Evolutionary conservation across 495 filamentous ascomycete genomes (phyloP).

Genomic region (Jackrogersella minutella): DNA sequence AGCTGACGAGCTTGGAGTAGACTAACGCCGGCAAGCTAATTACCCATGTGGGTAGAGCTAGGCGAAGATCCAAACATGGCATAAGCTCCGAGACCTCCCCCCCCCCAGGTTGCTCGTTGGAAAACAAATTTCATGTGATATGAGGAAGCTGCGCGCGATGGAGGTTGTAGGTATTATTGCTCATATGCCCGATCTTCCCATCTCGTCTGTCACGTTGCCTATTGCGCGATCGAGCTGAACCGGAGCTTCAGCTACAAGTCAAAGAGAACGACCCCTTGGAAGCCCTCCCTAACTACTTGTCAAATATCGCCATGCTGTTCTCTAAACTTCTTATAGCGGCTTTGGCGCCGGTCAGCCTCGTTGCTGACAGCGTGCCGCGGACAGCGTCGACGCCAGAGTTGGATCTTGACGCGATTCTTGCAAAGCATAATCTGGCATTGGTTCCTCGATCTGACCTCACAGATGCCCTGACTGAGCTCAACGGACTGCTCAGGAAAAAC

Average conservation of each 20-base stretch:
- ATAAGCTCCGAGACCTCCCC: slow-evolving; percentile 30
- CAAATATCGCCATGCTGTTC: slow-evolving; percentile 40
- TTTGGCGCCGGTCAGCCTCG: slow-evolving; percentile 38
- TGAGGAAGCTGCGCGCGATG: slow-evolving; percentile 11
- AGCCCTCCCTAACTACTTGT: slow-evolving; percentile 8
- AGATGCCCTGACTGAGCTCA: slow-evolving; percentile 49
- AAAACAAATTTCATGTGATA: slow-evolving; percentile 29
- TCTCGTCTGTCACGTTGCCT: slow-evolving; percentile 11
- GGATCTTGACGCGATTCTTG: slow-evolving; percentile 42
- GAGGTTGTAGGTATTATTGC: slow-evolving; percentile 17
- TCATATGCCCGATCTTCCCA: slow-evolving; percentile 34
- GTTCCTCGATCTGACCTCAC: slow-evolving; percentile 50
- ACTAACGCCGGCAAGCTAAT: slow-evolving; percentile 20
- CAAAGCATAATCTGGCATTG: slow-evolving; percentile 48
- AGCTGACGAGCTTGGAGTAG: slow-evolving; percentile 11
- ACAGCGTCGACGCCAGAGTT: slow-evolving; percentile 39
- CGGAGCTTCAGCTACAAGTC: slow-evolving; percentile 38
- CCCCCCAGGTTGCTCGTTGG: background rate
- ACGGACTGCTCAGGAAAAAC: slow-evolving; percentile 44
- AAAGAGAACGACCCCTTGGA: slow-evolving; percentile 30
- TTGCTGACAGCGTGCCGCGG: slow-evolving; percentile 30
- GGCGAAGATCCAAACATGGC: slow-evolving; percentile 30
- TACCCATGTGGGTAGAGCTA: slow-evolving; percentile 36
- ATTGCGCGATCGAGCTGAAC: slow-evolving; percentile 33
- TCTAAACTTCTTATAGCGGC: slow-evolving; percentile 40